Evolutionary conservation across 78 protist species (phyloP), one percentile per base, ranked within the genome.

Genomic region (Acrasis kona): DNA sequence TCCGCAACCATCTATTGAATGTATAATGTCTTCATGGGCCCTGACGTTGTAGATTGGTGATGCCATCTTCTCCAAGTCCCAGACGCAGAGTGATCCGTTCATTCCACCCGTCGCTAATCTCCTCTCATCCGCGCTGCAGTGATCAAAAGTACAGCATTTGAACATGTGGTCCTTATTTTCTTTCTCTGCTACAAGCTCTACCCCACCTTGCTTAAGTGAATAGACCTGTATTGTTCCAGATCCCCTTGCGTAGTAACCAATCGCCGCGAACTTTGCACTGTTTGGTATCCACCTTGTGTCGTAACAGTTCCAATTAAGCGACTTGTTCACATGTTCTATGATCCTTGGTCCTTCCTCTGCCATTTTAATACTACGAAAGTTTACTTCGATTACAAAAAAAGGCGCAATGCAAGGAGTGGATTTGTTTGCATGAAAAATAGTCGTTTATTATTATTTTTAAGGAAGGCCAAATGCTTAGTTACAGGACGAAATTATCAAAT

Each of bases 121-220:
- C 2, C 94, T 31, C 5, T 29, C 2, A n/a, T 4, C 72, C 7
- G 81, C 3, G 10, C 58, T 0, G 3, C 83, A 65, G 29, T 29
- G 65, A 37, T 67, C 82, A 31, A 90, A 90, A 27, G 91, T 84
- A 12, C 85, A 76, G 67, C 90, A 87, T 50, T 87, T 86, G 83
- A 90, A 75, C 61, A 39, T 64, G 10, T n/a, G 65, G 10, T 72
- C 61, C n/a, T 10, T 10, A 10, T 72, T 10, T 72, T 10, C 10
- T 64, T 10, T n/a, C 39, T n/a, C 68, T 66, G 10, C 10, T 10
- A 10, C 12, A n/a, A n/a, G 12, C 12, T 41, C 68, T 10, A 27
- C 19, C 50, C 72, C 57, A 10, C 85, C 87, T 3, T 57, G 10
- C 3, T 27, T 12, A 32, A 90, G 67, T 9, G 38, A 0, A 27